Base-by-base conservation (phyloP, 2,329 filamentous ascomycete species). In the Fusarium solani-melongenae region DNA sequence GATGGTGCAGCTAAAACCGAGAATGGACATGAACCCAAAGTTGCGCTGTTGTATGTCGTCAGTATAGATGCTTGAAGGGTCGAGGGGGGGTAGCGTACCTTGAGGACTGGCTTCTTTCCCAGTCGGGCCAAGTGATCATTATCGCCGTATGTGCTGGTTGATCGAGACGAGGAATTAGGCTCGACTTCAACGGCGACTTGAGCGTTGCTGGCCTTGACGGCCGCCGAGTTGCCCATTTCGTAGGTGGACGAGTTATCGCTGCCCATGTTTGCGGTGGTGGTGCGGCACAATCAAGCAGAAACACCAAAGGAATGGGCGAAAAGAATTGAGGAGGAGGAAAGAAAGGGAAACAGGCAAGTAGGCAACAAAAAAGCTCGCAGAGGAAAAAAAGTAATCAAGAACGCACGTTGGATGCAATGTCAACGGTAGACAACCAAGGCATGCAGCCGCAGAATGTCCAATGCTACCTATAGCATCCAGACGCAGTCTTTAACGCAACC, bases 1-100 rank as follows among this genome's bases (percentile, higher is more conserved):
- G 38, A 88, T 82, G 24, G 87, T 86, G 69, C 86, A 86, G n/a
- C 85, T 84, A 67, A 89, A 88, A 7, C 86, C 86, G 14, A 89
- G 81, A 33, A 87, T 88, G 5, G 85, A 85, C 63, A 86, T 73
- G 73, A 86, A 86, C 11, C 84, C 82, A 73, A 88, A 89, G 76
- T 86, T 87, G 64, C 86, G 79, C 82, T 86, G 34, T 6, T 9
- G 56, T n/a, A 38, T 49, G 9, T 4, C 6, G 2, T 8, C 29
- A 11, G 15, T 4, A 64, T 72, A 22, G 73, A 62, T 51, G 6
- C 17, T 12, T 6, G 33, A 27, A 5, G 24, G 1, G 8, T 29
- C 5, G 0, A 17, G 15, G 15, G 27, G 17, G 33, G 14, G 6
- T 29, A n/a, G 39, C 36, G 14, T 73, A 77, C 75, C 71, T 73